Percentiles rank a stretch among this genome's conserved stretches.
These are phyloP conservation scores for Pseudogymnoascus sp. DNA, from an alignment of 2,329 filamentous ascomycete species.

Conservation along the genomic window DNA sequence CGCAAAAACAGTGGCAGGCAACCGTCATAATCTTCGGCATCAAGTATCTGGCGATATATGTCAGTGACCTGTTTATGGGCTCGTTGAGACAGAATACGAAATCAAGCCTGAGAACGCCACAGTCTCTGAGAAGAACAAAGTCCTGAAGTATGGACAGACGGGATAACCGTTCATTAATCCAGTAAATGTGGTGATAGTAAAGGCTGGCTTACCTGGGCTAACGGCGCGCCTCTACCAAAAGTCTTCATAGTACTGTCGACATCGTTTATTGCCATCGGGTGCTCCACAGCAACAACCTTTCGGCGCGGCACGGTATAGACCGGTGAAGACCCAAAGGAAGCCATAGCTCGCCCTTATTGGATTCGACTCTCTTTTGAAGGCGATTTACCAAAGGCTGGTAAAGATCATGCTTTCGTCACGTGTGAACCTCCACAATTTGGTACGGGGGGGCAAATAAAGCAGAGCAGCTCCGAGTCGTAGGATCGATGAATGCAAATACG, in stretches of 20 bases:
- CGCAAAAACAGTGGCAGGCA: constrained; percentile 64
- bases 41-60: constrained; percentile 32
- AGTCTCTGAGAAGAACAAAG: background rate
- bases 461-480: background rate
- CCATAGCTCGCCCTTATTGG: background rate
- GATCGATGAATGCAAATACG: background rate
- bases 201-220: constrained; percentile 22
- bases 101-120: background rate
- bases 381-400: background rate
- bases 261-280: constrained; percentile 57
- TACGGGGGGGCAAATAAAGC: background rate
- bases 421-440: background rate
- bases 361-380: background rate
- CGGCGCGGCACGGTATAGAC: constrained; percentile 42
- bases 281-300: constrained; percentile 53
- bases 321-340: constrained; percentile 24
- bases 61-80: background rate
- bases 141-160: background rate
- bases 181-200: constrained; percentile 9
- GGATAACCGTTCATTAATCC: background rate
- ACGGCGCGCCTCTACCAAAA: constrained; percentile 36
- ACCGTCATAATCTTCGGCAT: constrained; percentile 36
- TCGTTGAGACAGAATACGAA: background rate
- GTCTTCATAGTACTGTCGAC: constrained; percentile 55
- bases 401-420: background rate